Evolutionary conservation across 768 basidiomycete species (phyloP).

Genomic region (Cystofilobasidium macerans): DNA sequence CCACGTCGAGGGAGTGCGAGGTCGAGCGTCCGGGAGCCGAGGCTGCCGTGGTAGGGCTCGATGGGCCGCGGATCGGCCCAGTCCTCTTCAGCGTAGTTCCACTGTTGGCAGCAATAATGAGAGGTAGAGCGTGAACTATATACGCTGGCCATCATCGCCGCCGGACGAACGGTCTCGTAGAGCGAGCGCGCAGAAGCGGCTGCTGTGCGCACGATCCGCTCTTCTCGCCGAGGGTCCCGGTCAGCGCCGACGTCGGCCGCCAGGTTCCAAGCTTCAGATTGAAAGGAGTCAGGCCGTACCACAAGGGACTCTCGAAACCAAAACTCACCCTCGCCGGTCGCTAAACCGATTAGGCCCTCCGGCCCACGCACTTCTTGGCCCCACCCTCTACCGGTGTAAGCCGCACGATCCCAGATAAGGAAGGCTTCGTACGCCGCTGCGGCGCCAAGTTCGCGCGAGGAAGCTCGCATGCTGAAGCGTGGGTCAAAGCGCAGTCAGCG

Average conservation of each 20-base stretch:
- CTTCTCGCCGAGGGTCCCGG: neutral
- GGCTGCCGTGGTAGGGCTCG: neutral
- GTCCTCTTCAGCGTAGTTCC: neutral
- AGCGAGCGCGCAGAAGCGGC: neutral
- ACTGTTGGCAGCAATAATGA: neutral
- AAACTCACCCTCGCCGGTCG: conserved; percentile 5
- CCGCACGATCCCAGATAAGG: conserved; percentile 6
- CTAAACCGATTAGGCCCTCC: conserved; percentile 9
- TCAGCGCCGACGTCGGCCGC: neutral
- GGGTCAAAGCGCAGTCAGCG: neutral
- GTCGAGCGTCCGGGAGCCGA: no score
- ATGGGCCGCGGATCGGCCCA: neutral
- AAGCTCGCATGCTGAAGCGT: neutral
- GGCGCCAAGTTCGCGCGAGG: conserved; percentile 10
- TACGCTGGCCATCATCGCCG: no score
- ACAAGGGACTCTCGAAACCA: no score
- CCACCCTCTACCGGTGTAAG: conserved; percentile 2
- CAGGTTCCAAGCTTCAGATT: neutral
- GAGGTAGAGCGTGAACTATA: neutral
- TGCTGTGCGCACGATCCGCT: neutral
- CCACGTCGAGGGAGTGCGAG: no score
- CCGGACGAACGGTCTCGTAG: neutral
- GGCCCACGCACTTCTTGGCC: neutral
- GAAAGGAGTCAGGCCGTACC: no score
- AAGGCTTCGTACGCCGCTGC: conserved; percentile 11